Evolutionary conservation across 495 filamentous ascomycete species (phyloP).

Genomic region (Geoglossum glabrum): DNA sequence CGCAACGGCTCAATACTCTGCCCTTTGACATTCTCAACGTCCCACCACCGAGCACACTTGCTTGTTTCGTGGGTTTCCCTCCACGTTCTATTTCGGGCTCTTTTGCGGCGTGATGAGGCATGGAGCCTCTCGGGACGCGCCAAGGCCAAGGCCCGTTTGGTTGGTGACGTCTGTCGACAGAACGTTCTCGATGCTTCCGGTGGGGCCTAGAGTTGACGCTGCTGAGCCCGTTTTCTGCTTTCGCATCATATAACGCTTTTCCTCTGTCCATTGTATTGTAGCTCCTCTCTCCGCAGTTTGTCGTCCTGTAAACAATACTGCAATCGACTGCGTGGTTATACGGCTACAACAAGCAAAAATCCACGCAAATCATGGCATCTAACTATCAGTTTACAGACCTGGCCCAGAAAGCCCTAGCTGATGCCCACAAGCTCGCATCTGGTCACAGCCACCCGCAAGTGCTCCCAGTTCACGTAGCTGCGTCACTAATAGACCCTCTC

Average conservation of each 20-base stretch:
- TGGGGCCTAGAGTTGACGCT: neutral
- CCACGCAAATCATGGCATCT: slow-evolving; percentile 19
- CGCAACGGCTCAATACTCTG: too few relatives aligned
- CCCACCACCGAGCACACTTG: too few relatives aligned
- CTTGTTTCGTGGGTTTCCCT: too few relatives aligned
- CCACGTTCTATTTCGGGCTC: too few relatives aligned
- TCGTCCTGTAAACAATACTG: neutral
- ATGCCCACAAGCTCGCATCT: slow-evolving; percentile 63
- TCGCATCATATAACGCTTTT: neutral
- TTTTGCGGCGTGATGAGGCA: too few relatives aligned
- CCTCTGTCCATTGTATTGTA: neutral
- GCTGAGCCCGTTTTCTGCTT: neutral
- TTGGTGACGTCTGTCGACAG: too few relatives aligned
- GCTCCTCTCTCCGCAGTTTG: neutral
- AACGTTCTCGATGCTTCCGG: neutral
- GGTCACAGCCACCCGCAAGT: slow-evolving; percentile 83
- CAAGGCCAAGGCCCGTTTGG: too few relatives aligned
- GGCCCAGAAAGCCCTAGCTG: slow-evolving; percentile 69
- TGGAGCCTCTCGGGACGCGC: too few relatives aligned
- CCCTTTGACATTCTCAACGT: too few relatives aligned
- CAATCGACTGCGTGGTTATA: neutral
- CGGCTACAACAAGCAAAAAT: neutral
- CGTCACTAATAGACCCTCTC: slow-evolving; percentile 68
- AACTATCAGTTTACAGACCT: slow-evolving; percentile 76
- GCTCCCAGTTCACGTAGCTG: slow-evolving; percentile 69